Base-by-base conservation (phyloP, 192 early-diverging fungal genomes). In the Chytriomyces sp. region DNA sequence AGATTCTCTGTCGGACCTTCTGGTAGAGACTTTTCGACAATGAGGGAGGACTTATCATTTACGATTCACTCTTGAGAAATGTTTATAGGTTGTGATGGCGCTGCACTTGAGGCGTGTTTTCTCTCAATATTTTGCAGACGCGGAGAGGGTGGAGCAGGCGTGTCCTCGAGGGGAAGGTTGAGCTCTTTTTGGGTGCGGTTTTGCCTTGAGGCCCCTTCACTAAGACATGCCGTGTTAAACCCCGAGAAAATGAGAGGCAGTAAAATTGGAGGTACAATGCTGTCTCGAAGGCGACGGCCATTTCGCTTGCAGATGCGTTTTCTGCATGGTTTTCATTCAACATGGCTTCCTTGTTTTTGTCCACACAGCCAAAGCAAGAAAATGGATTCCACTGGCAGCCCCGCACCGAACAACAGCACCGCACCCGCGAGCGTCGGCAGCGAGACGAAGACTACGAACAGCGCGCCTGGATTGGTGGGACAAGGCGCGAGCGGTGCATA, bases 1-100 rank as follows among this genome's bases (percentile, higher is more conserved):
- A 77, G 64, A 39, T 77, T 74, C 7, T 44, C 26, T 38, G 75
- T 64, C 2, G 75, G 60, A 25, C 73, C 75, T 28, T 74, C 61
- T 37, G 1, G 44, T 49, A 0, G 44, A 14, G 3, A 22, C 22
- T 49, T 14, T 49, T 49, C 22, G 17, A n/a, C 17, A 22, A 49
- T 22, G 44, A 14, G 44, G 22, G 17, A 49, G 22, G 44, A 22
- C 22, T 22, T 49, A n/a, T 14, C 22, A 14, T n/a, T 14, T n/a
- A 14, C 22, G 44, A 3, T n/a, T 22, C 44, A 22, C 17, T 49
- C 0, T 1, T 49, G 44, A 49, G 44, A 14, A 2, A 22, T 49
- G 14, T 14, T 49, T 49, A 22, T 14, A 22, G 44, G 44, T 14
- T n/a, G 2, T 14, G 22, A 22, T 22, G 44, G 44, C 22, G 14